Evolutionary conservation across 768 basidiomycete genomes (phyloP), one percentile per base, ranked within the genome.

Genomic region (Rhizopogon salebrosus): DNA sequence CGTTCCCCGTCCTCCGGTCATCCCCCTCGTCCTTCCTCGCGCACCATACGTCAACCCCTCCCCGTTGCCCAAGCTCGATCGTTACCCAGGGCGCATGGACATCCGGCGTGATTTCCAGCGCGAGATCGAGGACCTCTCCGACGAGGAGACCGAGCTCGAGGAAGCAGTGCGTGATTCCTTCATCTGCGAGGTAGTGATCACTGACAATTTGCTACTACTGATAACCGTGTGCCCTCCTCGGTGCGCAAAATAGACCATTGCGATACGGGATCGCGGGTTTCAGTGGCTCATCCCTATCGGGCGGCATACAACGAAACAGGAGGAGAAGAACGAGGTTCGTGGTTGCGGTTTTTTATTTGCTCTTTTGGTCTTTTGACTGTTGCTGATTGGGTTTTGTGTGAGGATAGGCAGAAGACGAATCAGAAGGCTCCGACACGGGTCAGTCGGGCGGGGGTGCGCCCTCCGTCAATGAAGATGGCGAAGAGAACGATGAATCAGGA

Each of bases 121-220:
- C 37, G 89, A 92, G 65, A 85, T 89, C 76, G 87, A 89, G 43
- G 88, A 92, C 60, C 69, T 92, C 55, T 90, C 87, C 54, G 90
- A 92, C 52, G 90, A 92, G 64, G 90, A 92, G 68, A 80, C 75
- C 48, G 87, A 91, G 59, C 63, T 92, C n/a, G 89, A 92, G 54
- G 86, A 87, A 40, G 73, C 82, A 58, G 89, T 87, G 62, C 57
- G 80, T 71, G 31, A 31, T 13, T 13, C 7, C 29, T 27, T 29
- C 22, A 35, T 41, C 39, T 29, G 34, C 8, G 51, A 5, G 4
- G 0, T 10, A n/a, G 3, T 6, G 20, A 36, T 31, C n/a, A 11
- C 39, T 42, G 16, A 48, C 31, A 16, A 23, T 13, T 42, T 48
- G 13, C 38, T 26, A 23, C 41, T 23, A 14, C n/a, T n/a, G n/a